Percentiles rank a stretch among this genome's conserved stretches.
Conservation (phyloP, 495 filamentous ascomycete genomes). For the Bombardia bombarda region DNA sequence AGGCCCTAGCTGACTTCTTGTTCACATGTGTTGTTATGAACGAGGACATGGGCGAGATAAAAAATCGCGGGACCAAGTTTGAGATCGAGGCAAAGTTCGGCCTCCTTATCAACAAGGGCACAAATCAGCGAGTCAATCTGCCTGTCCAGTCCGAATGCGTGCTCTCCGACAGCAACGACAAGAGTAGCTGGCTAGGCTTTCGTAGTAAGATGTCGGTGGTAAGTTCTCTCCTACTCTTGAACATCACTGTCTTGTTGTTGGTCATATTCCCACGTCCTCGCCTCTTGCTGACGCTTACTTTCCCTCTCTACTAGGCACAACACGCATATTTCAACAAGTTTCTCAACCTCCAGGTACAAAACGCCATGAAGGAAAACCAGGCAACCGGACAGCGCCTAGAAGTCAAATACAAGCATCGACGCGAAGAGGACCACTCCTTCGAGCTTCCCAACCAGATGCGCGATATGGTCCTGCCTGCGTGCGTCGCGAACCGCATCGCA, state of each 20-base stretch:
- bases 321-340: conserved; percentile 71
- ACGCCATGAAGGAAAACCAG: too few relatives aligned
- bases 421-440: conserved; percentile 74
- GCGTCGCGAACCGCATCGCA: conserved; percentile 43
- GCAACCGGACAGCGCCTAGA: too few relatives aligned
- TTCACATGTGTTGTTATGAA: conserved; percentile 58
- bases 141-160: conserved; percentile 60
- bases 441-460: conserved; percentile 54
- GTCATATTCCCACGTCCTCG: neutral
- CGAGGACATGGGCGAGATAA: conserved; percentile 45
- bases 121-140: conserved; percentile 55
- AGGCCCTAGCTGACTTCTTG: conserved; percentile 65
- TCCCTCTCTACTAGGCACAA: conserved; percentile 47
- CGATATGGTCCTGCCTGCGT: conserved; percentile 29
- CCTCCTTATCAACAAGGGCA: conserved; percentile 62
- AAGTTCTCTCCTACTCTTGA: conserved; percentile 33
- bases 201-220: conserved; percentile 82
- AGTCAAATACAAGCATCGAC: conserved; percentile 71
- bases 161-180: conserved; percentile 42
- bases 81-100: conserved; percentile 93
- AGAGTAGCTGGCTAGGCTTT: conserved; percentile 56
- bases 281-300: conserved; percentile 3
- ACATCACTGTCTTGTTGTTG: too few relatives aligned
- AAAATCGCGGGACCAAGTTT: conserved; percentile 55
- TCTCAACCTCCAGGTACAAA: conserved; percentile 60